phyloP scores from a whole-genome alignment of 768 basidiomycete genomes.

The Chalciporus chontae region DNA sequence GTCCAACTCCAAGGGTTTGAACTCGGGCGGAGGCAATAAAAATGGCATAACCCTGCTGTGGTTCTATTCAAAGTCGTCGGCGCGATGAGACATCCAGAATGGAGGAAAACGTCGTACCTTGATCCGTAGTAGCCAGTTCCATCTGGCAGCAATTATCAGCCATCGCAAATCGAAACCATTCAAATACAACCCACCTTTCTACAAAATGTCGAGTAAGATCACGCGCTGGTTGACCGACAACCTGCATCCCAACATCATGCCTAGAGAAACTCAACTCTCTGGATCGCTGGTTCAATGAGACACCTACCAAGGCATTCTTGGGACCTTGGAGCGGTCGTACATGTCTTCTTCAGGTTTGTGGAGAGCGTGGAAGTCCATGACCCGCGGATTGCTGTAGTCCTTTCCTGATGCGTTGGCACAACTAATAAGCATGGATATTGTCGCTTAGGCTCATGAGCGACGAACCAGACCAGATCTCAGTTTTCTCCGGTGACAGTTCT shows the following conservation, averaged over 20 bases:
- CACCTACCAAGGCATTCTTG: constrained; percentile 92
- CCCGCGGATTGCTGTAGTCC: constrained; percentile 90
- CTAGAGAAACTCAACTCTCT: constrained; percentile 35
- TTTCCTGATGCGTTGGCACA: constrained; percentile 54
- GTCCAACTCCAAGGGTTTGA: constrained; percentile 73
- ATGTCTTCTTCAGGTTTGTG: constrained; percentile 92
- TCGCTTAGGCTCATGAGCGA: not conserved
- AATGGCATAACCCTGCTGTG: constrained; percentile 92
- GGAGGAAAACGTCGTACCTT: constrained; percentile 53
- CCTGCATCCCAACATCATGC: constrained; percentile 96
- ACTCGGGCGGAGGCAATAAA: constrained; percentile 90
- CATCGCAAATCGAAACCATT: not conserved
- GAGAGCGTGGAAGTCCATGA: constrained; percentile 80
- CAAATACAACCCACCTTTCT: constrained; percentile 55
- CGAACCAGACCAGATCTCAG: constrained; percentile 85
- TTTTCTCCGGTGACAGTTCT: constrained; percentile 51
- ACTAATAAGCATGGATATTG: not conserved
- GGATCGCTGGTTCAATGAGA: not conserved
- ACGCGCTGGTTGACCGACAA: constrained; percentile 93
- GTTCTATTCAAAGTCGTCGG: constrained; percentile 50
- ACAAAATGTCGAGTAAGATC: constrained; percentile 94
- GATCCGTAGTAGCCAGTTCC: constrained; percentile 91
- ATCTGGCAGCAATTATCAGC: constrained; percentile 43
- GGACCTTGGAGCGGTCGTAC: constrained; percentile 86
- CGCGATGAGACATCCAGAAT: not conserved